Evolutionary conservation across 805 yeast species (phyloP).

Genomic region (Ogataea glucozyma): DNA sequence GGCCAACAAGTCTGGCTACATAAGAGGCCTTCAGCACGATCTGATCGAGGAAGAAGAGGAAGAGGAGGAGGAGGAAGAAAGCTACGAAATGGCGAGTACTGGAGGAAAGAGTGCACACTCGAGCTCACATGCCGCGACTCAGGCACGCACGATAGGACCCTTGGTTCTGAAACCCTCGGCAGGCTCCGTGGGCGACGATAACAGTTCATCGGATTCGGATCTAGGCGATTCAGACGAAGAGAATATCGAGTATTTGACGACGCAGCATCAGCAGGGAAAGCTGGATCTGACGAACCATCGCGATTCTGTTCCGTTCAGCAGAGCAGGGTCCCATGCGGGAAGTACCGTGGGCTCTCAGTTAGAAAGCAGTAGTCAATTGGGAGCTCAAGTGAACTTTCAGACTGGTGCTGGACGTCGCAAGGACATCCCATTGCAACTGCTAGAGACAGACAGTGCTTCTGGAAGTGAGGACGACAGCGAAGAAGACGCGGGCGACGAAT

Average conservation of each 20-base stretch:
- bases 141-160: conserved; percentile 16
- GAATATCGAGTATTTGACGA: conserved; percentile 31
- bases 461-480: conserved; percentile 18
- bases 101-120: neutral
- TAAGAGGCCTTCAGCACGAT: conserved; percentile 24
- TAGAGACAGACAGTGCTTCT: conserved; percentile 17
- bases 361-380: too few relatives aligned
- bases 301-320: conserved; percentile 10
- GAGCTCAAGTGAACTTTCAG: too few relatives aligned
- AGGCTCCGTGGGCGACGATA: conserved; percentile 10
- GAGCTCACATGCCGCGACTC: conserved; percentile 1
- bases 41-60: conserved; percentile 28
- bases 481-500: conserved; percentile 14
- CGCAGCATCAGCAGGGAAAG: conserved; percentile 28
- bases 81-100: neutral
- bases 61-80: conserved; percentile 9
- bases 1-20: conserved; percentile 22
- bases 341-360: too few relatives aligned
- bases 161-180: conserved; percentile 13
- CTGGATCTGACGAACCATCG: conserved; percentile 12
- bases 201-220: conserved; percentile 24
- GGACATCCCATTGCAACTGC: conserved; percentile 21
- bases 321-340: too few relatives aligned
- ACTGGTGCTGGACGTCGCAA: neutral
- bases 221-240: conserved; percentile 36